Evolutionary conservation across 2,329 filamentous ascomycete species (phyloP), one percentile per base, ranked within the genome.

Genomic region (Cryphonectria parasitica): DNA sequence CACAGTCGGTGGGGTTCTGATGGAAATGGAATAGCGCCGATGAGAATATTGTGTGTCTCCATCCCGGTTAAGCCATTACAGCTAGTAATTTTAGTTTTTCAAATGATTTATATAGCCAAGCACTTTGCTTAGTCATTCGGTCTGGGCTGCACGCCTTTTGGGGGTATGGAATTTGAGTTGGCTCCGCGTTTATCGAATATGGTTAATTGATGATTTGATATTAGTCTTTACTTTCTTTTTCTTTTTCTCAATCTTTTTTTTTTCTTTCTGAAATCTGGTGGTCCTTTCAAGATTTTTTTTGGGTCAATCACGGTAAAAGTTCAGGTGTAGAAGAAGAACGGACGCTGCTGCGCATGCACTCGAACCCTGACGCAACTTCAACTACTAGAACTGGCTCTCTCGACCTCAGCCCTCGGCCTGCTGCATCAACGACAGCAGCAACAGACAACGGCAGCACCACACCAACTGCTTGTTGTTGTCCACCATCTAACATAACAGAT

Each of bases 51-150:
- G 84, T 87, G 83, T 81, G 84, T 82, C 86, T 90, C 86, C 88
- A 76, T 77, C 81, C 83, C 82, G 83, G 83, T 84, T 80, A 84
- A 89, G 66, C 88, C 88, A 88, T 87, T 85, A 90, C 88, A 90
- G 88, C 85, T 85, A 78, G 67, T 34, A 76, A 11, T 25, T 54
- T 8, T 28, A 13, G 25, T 31, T 19, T 19, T 19, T 2, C 4
- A 0, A 22, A 15, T 25, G 3, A 11, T 8, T 4, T 64, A 41
- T 43, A 43, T 43, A n/a, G 36, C 34, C 60, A 39, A 43, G n/a
- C 1, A 0, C 2, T 5, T 10, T 62, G 36, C 36, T 36, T 41
- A 62, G 58, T 61, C 25, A 60, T 4, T 60, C 7, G 19, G 43
- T 39, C 19, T 45, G 17, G 15, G 43, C 43, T 22, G 43, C 43